Percentiles rank a stretch among this genome's conserved stretches.
These are phyloP conservation scores for Nothophytophthora sp. DNA, from an alignment of 352 stramenopile species.

Conservation along the genomic window DNA sequence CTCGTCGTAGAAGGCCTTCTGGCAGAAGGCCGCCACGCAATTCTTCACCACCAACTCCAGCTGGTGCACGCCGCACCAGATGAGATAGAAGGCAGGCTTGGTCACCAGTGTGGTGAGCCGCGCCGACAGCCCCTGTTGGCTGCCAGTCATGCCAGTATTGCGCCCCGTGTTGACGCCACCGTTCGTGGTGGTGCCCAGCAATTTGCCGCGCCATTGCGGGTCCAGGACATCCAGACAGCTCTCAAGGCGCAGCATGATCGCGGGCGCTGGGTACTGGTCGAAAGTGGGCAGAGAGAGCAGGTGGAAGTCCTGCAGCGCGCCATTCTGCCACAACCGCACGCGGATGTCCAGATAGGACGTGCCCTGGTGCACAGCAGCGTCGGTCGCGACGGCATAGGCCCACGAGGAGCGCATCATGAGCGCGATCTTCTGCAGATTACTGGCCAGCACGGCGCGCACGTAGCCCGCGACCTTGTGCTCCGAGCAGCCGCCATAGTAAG, in stretches of 20 bases:
- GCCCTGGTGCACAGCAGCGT: slow-evolving; percentile 50
- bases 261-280: slow-evolving; percentile 34
- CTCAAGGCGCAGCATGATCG: slow-evolving; percentile 37
- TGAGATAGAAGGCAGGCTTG: slow-evolving; percentile 52
- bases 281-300: slow-evolving; percentile 49
- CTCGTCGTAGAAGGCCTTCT: slow-evolving; percentile 56
- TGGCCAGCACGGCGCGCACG: slow-evolving; percentile 53
- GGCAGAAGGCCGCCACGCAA: slow-evolving; percentile 39
- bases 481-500: slow-evolving; percentile 49
- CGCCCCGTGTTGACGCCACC: slow-evolving; percentile 42
- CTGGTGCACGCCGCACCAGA: slow-evolving; percentile 62
- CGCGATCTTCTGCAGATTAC: slow-evolving; percentile 64
- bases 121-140: slow-evolving; percentile 44
- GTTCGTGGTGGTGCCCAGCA: slow-evolving; percentile 52
- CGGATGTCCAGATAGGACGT: slow-evolving; percentile 60
- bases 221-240: slow-evolving; percentile 53
- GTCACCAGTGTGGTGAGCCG: slow-evolving; percentile 43
- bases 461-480: slow-evolving; percentile 50
- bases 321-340: slow-evolving; percentile 55
- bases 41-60: slow-evolving; percentile 66
- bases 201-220: slow-evolving; percentile 46
- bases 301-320: slow-evolving; percentile 57
- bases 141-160: slow-evolving; percentile 42
- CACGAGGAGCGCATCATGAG: slow-evolving; percentile 65
- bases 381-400: slow-evolving; percentile 50